These are phyloP conservation scores for Cenchrus fungigraminus DNA, from an alignment of 176 grass and related monocot species.

Conservation along the genomic window DNA sequence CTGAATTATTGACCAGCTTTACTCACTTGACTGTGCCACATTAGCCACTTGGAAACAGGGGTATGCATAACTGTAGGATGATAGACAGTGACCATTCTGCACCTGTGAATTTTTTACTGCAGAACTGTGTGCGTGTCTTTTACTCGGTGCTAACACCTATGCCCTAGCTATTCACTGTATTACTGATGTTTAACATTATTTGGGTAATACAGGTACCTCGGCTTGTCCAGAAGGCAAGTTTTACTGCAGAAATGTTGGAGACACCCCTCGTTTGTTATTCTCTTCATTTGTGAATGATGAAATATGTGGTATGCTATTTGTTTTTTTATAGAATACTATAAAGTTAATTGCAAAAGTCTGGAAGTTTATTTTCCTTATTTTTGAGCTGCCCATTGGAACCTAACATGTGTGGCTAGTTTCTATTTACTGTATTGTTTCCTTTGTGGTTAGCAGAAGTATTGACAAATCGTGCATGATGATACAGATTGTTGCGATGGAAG, in stretches of 20 bases:
- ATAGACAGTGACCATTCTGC: no score
- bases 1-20: background rate
- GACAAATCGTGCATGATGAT: slow-evolving; percentile 17
- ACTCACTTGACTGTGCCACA: background rate
- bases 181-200: slow-evolving; percentile 10
- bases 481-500: slow-evolving; percentile 98
- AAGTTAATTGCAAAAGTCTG: slow-evolving; percentile 12
- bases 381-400: background rate
- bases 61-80: background rate
- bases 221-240: slow-evolving; percentile 94
- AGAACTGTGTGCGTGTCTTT: background rate
- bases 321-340: slow-evolving; percentile 18
- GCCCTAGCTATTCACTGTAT: background rate
- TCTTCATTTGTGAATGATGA: slow-evolving; percentile 95
- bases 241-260: slow-evolving; percentile 83
- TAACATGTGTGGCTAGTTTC: background rate
- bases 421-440: slow-evolving; percentile 18
- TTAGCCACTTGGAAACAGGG: background rate
- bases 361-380: background rate
- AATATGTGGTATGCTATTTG: slow-evolving; percentile 74
- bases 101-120: background rate
- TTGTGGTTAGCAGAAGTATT: slow-evolving; percentile 22
- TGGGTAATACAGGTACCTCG: slow-evolving; percentile 70
- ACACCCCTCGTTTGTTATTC: slow-evolving; percentile 70
- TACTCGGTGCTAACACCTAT: background rate